These are phyloP conservation scores for Umbilicus rupestris DNA, from an alignment of 164 flowering plant genomes.

Conservation along the genomic window DNA sequence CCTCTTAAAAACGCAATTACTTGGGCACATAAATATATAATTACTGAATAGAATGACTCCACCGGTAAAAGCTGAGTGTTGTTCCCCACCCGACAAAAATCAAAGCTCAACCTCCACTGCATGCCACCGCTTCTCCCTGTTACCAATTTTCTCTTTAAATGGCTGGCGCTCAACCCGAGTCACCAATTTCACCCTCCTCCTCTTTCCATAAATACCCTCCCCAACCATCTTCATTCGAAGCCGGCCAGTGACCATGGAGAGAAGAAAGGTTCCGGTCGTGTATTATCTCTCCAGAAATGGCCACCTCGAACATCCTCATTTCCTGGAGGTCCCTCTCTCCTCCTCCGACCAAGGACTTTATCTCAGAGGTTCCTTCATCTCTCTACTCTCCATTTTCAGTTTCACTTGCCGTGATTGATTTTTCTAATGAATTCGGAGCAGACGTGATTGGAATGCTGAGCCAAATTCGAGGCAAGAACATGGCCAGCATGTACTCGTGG, in stretches of 20 bases:
- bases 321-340: constrained; percentile 35
- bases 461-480: constrained; percentile 30
- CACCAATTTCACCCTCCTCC: too few relatives aligned
- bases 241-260: neutral
- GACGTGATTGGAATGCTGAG: constrained; percentile 28
- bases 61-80: too few relatives aligned
- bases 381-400: neutral
- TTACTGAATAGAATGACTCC: too few relatives aligned
- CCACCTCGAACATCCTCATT: constrained; percentile 37
- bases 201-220: constrained; percentile 12
- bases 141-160: neutral
- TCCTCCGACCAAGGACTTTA: constrained; percentile 27
- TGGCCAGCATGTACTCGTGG: constrained; percentile 42
- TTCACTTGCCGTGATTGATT: neutral
- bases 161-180: constrained; percentile 30
- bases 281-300: constrained; percentile 37
- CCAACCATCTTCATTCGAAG: neutral
- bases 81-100: too few relatives aligned
- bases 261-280: constrained; percentile 24
- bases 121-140: neutral
- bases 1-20: too few relatives aligned
- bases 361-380: constrained; percentile 30
- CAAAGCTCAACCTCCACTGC: neutral
- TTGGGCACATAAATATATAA: too few relatives aligned
- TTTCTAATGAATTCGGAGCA: constrained; percentile 9